These are phyloP conservation scores for Monilinia vaccinii-corymbosi DNA, from an alignment of 2,329 filamentous ascomycete genomes.

Conservation along the genomic window DNA sequence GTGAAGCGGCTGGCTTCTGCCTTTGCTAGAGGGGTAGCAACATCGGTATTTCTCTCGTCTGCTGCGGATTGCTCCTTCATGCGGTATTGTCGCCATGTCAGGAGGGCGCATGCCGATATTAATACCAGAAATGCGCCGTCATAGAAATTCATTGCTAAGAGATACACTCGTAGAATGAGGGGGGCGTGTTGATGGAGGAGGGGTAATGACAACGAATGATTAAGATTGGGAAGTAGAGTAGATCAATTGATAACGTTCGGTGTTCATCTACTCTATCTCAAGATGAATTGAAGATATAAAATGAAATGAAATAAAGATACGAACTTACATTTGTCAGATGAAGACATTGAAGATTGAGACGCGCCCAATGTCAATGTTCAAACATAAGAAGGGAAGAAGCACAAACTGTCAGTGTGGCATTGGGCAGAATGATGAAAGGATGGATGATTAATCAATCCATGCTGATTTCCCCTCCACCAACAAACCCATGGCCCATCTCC, in stretches of 20 bases:
- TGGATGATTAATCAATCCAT: too few species aligned
- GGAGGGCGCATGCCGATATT: conserved; percentile 21
- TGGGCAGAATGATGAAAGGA: conserved; percentile 4
- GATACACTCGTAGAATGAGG: neutral
- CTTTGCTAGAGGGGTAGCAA: conserved; percentile 20
- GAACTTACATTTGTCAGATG: neutral
- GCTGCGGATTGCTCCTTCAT: conserved; percentile 14
- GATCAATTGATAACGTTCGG: neutral
- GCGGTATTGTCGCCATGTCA: conserved; percentile 25
- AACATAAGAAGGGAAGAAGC: neutral
- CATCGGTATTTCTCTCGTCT: conserved; percentile 13
- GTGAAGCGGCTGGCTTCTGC: conserved; percentile 24
- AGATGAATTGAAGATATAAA: neutral
- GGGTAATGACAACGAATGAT: neutral
- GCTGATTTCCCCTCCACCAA: neutral
- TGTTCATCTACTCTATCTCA: neutral
- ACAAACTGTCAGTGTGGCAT: too few species aligned
- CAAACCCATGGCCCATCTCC: neutral
- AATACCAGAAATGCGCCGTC: conserved; percentile 21
- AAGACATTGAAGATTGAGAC: conserved; percentile 8
- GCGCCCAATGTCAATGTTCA: neutral
- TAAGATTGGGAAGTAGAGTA: neutral
- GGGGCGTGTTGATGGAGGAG: neutral
- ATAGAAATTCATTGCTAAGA: conserved; percentile 22
- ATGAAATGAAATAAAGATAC: neutral